Evolutionary conservation across 2,329 filamentous ascomycete genomes (phyloP).

Genomic region (Conoideocrella luteorostrata): DNA sequence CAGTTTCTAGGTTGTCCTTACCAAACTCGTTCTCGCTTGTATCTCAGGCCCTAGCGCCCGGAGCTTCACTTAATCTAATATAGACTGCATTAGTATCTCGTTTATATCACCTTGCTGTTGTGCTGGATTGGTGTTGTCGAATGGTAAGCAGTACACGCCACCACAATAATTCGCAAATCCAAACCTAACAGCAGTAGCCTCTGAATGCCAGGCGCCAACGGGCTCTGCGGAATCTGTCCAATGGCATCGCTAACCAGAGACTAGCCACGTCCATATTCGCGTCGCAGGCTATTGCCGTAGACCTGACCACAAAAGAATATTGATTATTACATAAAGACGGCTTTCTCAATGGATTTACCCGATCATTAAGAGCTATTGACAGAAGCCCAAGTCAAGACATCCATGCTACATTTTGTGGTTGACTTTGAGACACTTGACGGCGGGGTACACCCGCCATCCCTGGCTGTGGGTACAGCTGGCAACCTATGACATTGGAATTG

Average conservation of each 20-base stretch:
- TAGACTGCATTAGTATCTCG: conserved; percentile 71
- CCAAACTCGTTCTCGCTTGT: conserved; percentile 61
- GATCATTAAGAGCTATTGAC: too few species aligned
- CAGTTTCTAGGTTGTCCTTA: conserved; percentile 60
- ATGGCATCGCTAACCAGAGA: conserved; percentile 56
- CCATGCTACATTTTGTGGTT: too few species aligned
- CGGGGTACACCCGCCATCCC: too few species aligned
- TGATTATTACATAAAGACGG: neutral
- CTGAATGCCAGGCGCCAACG: conserved; percentile 91
- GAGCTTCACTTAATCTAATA: conserved; percentile 68
- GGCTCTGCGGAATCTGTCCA: conserved; percentile 71
- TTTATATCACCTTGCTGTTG: conserved; percentile 74
- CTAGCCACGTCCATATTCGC: conserved; percentile 45
- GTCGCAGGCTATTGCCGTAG: conserved; percentile 38
- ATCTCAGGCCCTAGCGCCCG: conserved; percentile 77
- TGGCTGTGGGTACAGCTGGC: too few species aligned
- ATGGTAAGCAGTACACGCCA: conserved; percentile 50
- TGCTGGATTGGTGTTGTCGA: conserved; percentile 95
- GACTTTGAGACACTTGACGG: conserved; percentile 4
- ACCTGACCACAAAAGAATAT: neutral
- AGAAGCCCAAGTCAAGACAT: too few species aligned
- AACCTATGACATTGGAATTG: too few species aligned
- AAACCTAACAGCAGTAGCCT: conserved; percentile 95
- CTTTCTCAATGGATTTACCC: too few species aligned
- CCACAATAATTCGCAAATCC: conserved; percentile 83